Base-by-base conservation (phyloP, 257 asterid species). In the Scutellaria barbata region DNA sequence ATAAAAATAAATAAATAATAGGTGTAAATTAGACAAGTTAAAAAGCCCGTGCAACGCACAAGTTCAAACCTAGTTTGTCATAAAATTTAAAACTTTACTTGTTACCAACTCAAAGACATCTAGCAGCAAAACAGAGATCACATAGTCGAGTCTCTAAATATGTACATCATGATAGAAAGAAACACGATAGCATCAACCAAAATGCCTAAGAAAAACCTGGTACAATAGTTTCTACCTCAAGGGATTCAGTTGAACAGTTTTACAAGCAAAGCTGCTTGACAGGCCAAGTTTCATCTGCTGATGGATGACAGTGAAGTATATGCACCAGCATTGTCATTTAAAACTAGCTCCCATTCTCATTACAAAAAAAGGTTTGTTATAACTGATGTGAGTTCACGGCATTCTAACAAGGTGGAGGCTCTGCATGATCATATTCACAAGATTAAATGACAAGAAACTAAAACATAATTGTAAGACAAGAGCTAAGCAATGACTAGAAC, bases 391-490 rank as follows among this genome's bases (percentile, higher is more conserved):
- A n/a, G n/a, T n/a, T n/a, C n/a, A n/a, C n/a, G n/a, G n/a, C n/a
- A n/a, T n/a, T n/a, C n/a, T n/a, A n/a, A n/a, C n/a, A n/a, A 17
- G 33, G 13, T 55, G 68, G 69, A 41, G 67, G 71, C 30, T 30
- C 79, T 75, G 79, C 79, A 48, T 45, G 48, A 65, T 35, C 78
- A 66, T 42, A 30, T 7, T 9, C 4, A 17, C 53, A 35, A 22
- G 0, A 22, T 22, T 22, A 22, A 22, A 22, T 22, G 2, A 22
- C 2, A 22, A 22, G 5, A 22, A 5, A 22, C 11, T 25, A 7
- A 25, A 25, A 22, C 7, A 11, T 30, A 33, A 12, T 18, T 17
- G 22, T 33, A 55, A 20, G 40, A 55, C 13, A 22, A 12, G 40
- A 25, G 7, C 25, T 55, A 4, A 25, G 43, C 42, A 35, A 25